These are phyloP conservation scores for Trypanosoma avium DNA, from an alignment of 208 protist species.

Conservation along the genomic window DNA sequence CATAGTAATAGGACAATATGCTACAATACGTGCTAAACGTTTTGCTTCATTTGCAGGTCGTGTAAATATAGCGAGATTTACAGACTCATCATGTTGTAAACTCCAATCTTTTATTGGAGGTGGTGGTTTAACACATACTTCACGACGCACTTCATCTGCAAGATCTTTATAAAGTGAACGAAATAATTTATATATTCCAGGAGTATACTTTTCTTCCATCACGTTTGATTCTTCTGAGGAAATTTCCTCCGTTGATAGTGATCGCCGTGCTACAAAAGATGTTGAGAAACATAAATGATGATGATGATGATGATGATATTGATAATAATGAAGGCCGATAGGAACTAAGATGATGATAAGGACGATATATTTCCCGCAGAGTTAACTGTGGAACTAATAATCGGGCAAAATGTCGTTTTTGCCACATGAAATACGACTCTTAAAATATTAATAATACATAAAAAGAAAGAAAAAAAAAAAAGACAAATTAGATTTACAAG, in stretches of 20 bases:
- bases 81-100: slow-evolving; percentile 35
- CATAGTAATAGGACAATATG: slow-evolving; percentile 60
- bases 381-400: too few relatives aligned
- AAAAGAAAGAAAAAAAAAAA: slow-evolving; percentile 9
- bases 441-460: background rate
- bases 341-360: too few relatives aligned
- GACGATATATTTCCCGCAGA: too few relatives aligned
- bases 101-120: slow-evolving; percentile 60
- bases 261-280: slow-evolving; percentile 7
- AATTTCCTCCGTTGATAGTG: slow-evolving; percentile 28
- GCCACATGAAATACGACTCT: background rate
- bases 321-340: too few relatives aligned
- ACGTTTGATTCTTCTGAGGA: slow-evolving; percentile 33
- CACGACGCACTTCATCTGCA: slow-evolving; percentile 73
- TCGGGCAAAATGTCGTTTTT: too few relatives aligned
- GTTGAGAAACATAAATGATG: too few relatives aligned
- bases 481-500: background rate
- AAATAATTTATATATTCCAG: slow-evolving; percentile 72
- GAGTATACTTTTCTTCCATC: slow-evolving; percentile 64
- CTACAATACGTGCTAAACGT: slow-evolving; percentile 47
- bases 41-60: slow-evolving; percentile 36
- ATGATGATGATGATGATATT: too few relatives aligned
- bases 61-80: slow-evolving; percentile 55
- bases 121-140: slow-evolving; percentile 68
- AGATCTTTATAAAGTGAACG: slow-evolving; percentile 81